These are phyloP conservation scores for Pharus latifolius DNA, from an alignment of 176 grass and related monocot species.

Conservation along the genomic window DNA sequence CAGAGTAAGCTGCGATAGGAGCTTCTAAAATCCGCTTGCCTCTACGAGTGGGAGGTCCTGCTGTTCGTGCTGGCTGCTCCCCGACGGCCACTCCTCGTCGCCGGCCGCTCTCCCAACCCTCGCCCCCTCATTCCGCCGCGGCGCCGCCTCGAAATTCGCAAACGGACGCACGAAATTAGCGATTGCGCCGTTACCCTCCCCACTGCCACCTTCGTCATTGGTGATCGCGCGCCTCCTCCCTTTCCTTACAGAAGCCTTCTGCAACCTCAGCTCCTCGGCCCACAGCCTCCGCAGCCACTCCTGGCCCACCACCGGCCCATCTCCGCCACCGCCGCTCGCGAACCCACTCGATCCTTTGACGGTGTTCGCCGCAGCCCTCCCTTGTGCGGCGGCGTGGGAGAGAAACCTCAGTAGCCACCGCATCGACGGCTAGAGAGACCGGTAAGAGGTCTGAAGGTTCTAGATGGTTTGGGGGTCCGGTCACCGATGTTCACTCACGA, in stretches of 20 bases:
- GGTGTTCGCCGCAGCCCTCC: constrained; percentile 11
- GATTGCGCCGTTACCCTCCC: neutral
- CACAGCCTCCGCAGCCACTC: constrained; percentile 45
- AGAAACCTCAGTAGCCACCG: constrained; percentile 26
- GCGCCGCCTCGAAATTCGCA: neutral
- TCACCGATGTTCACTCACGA: too few species aligned
- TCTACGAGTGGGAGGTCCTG: neutral
- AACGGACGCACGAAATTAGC: neutral
- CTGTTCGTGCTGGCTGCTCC: neutral
- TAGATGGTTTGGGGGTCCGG: neutral
- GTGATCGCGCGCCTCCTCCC: neutral
- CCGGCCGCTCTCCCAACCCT: neutral
- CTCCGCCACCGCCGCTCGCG: constrained; percentile 4
- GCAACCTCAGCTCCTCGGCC: constrained; percentile 21
- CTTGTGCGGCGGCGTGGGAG: neutral
- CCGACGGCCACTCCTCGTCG: constrained; percentile 1
- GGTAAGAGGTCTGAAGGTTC: neutral
- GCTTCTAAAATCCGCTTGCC: constrained; percentile 13
- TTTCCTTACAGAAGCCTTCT: constrained; percentile 16
- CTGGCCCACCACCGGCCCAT: constrained; percentile 11
- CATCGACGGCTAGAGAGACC: neutral
- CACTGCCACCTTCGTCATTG: neutral
- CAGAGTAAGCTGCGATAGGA: neutral
- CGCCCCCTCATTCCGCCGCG: neutral
- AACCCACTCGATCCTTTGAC: constrained; percentile 17